A percentile compares a stretch with the other conserved stretches of the same genome.
phyloP scores from a whole-genome alignment of 495 filamentous ascomycete genomes.

The Daldinia loculata region DNA sequence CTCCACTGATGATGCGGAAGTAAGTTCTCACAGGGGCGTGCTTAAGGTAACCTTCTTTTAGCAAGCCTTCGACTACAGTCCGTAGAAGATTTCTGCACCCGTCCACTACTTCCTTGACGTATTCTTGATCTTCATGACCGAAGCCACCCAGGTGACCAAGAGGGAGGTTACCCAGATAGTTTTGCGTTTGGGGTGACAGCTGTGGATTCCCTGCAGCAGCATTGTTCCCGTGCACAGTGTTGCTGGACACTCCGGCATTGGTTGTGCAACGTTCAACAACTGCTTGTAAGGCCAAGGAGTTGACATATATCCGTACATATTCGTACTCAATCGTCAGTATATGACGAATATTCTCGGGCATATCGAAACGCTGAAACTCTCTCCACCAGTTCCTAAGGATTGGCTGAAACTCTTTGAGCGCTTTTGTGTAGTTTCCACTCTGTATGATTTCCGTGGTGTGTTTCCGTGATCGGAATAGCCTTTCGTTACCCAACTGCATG shows the following conservation, averaged over 20 bases:
- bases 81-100: constrained; percentile 83
- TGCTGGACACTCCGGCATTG: constrained; percentile 63
- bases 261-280: constrained; percentile 92
- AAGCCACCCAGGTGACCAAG: constrained; percentile 65
- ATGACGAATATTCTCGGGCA: constrained; percentile 79
- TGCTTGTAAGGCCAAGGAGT: constrained; percentile 91
- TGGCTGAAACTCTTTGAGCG: constrained; percentile 82
- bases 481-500: constrained; percentile 86
- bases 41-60: constrained; percentile 83
- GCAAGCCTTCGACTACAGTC: constrained; percentile 82
- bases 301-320: constrained; percentile 89
- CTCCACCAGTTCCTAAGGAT: constrained; percentile 77
- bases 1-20: constrained; percentile 91
- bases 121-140: constrained; percentile 71
- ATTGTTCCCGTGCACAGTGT: constrained; percentile 38
- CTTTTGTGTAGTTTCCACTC: constrained; percentile 78
- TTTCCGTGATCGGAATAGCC: constrained; percentile 81
- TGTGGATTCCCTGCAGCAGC: constrained; percentile 52
- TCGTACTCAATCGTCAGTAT: constrained; percentile 92
- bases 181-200: constrained; percentile 66
- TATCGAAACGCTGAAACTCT: constrained; percentile 72
- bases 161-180: constrained; percentile 64
- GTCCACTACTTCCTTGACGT: constrained; percentile 87
- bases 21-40: constrained; percentile 93
- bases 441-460: constrained; percentile 87